These are phyloP conservation scores for Periconia digitata DNA, from an alignment of 2,329 filamentous ascomycete genomes.

Conservation along the genomic window DNA sequence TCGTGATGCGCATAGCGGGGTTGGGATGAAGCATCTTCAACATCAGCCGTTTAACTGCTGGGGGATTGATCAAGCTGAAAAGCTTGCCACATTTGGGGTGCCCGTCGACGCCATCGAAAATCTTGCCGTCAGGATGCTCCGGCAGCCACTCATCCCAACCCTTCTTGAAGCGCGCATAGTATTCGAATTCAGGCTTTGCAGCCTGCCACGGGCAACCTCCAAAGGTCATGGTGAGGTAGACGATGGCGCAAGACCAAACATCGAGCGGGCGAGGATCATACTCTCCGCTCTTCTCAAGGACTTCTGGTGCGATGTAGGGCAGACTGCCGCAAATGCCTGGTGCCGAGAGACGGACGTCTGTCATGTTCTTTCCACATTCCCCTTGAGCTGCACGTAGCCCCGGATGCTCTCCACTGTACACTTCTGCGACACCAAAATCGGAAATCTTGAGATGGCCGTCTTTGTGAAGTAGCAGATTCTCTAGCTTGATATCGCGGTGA, in stretches of 20 bases:
- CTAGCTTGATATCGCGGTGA: slow-evolving; percentile 87
- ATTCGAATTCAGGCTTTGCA: slow-evolving; percentile 57
- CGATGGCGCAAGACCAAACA: slow-evolving; percentile 82
- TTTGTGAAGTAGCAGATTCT: slow-evolving; percentile 78
- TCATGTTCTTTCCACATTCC: slow-evolving; percentile 73
- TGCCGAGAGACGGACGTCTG: slow-evolving; percentile 68
- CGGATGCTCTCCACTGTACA: slow-evolving; percentile 80
- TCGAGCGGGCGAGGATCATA: slow-evolving; percentile 80
- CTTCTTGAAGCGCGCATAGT: slow-evolving; percentile 65
- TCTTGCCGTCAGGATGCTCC: slow-evolving; percentile 54
- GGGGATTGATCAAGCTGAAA: slow-evolving; percentile 68
- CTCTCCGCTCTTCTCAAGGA: slow-evolving; percentile 65
- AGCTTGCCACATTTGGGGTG: slow-evolving; percentile 68
- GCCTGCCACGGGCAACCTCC: slow-evolving; percentile 74
- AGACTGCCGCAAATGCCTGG: slow-evolving; percentile 83
- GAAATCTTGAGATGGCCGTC: slow-evolving; percentile 86
- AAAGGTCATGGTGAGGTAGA: slow-evolving; percentile 77
- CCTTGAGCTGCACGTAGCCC: slow-evolving; percentile 72
- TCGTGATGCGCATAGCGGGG: slow-evolving; percentile 68
- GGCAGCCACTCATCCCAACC: slow-evolving; percentile 71
- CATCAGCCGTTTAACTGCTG: slow-evolving; percentile 66
- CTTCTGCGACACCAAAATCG: slow-evolving; percentile 87
- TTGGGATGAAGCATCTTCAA: slow-evolving; percentile 83
- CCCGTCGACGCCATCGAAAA: slow-evolving; percentile 57
- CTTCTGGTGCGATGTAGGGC: slow-evolving; percentile 86